phyloP scores from a whole-genome alignment of 2,329 filamentous ascomycete species.

The Tothia fuscella region DNA sequence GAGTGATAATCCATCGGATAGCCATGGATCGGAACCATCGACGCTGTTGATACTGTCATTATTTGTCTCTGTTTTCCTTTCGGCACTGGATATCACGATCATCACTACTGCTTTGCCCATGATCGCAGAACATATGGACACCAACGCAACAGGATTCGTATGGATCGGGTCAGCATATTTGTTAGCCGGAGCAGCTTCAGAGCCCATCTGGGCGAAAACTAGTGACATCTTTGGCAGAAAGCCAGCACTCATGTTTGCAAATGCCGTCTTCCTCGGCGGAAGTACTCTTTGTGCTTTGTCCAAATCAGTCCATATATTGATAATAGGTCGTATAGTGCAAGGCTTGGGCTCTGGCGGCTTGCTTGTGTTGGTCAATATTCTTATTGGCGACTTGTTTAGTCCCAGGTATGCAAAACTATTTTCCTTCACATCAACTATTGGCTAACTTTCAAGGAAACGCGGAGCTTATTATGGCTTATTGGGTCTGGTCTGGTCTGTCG shows the following conservation, averaged over 20 bases:
- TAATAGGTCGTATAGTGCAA: constrained; percentile 49
- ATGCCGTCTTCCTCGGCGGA: constrained; percentile 49
- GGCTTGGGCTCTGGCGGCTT: constrained; percentile 53
- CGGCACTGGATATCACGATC: constrained; percentile 12
- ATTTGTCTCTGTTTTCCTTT: constrained; percentile 10
- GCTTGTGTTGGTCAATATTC: constrained; percentile 50
- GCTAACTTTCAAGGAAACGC: constrained; percentile 28
- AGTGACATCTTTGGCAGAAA: constrained; percentile 28
- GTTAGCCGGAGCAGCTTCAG: constrained; percentile 24
- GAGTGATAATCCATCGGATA: neutral
- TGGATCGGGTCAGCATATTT: constrained; percentile 22
- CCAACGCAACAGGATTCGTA: constrained; percentile 6
- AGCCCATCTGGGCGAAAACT: constrained; percentile 30
- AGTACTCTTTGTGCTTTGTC: constrained; percentile 47
- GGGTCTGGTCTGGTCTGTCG: constrained; percentile 55
- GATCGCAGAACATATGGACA: constrained; percentile 8
- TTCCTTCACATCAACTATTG: neutral
- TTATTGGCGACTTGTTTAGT: constrained; percentile 51
- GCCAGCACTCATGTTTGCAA: constrained; percentile 24
- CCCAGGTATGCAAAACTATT: constrained; percentile 21
- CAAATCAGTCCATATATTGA: constrained; percentile 48
- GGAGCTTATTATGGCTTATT: constrained; percentile 53
- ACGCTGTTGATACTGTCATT: constrained; percentile 2
- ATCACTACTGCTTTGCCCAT: constrained; percentile 11
- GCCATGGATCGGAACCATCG: neutral